Conservation (phyloP, 192 early-diverging fungal species). For the Backusella tuberculispora region DNA sequence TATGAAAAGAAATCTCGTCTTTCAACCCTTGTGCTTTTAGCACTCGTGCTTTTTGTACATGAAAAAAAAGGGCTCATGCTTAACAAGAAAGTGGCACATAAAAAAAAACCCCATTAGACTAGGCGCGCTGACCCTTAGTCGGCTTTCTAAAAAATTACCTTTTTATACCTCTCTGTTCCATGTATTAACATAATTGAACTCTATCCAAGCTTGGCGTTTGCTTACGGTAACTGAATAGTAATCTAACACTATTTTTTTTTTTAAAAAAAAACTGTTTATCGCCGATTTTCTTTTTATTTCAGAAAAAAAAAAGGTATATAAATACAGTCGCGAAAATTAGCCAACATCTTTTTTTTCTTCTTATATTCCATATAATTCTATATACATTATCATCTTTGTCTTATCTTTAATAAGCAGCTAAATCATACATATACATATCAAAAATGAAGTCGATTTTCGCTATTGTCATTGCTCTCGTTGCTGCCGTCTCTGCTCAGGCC, state of each 20-base stretch:
- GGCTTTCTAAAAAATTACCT: neutral
- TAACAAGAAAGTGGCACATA: neutral
- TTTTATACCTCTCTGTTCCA: neutral
- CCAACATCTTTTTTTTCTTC: neutral
- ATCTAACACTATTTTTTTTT: no score
- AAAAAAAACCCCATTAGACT: neutral
- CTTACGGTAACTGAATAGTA: no score
- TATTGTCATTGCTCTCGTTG: conserved; percentile 24
- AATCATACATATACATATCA: neutral
- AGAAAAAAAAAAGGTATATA: neutral
- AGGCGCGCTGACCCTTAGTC: neutral
- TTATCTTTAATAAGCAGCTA: neutral
- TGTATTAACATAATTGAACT: no score
- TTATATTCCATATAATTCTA: neutral
- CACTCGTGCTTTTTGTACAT: neutral
- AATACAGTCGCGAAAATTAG: neutral
- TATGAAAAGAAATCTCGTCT: no score
- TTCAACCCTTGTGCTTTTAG: neutral
- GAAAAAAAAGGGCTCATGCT: neutral
- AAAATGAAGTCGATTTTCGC: conserved; percentile 35
- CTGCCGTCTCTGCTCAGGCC: conserved; percentile 23
- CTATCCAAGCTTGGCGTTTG: no score
- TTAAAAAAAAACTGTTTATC: neutral
- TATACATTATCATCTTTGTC: neutral
- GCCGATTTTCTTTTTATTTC: neutral